Evolutionary conservation across 179 eudicot species (phyloP).

Genomic region (Patellifolia procumbens): DNA sequence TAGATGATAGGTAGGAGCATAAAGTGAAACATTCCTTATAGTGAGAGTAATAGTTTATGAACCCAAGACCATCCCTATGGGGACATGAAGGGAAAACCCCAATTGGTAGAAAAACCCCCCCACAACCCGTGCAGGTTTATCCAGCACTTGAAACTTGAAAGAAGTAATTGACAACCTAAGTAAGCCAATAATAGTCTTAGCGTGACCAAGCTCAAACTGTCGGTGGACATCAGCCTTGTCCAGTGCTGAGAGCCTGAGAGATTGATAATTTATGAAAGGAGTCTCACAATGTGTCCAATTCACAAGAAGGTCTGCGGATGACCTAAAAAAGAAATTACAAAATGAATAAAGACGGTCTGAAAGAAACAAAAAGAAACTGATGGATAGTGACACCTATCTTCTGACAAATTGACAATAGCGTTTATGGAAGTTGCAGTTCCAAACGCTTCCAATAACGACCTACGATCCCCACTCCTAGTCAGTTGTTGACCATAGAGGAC

Average conservation of each 20-base stretch:
- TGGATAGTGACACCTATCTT: not conserved
- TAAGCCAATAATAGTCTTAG: not conserved
- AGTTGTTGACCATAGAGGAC: not conserved
- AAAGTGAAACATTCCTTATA: too few relatives aligned
- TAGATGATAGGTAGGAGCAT: too few relatives aligned
- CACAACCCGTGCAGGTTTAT: too few relatives aligned
- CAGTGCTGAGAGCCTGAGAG: not conserved
- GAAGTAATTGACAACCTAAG: too few relatives aligned
- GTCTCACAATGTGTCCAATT: not conserved
- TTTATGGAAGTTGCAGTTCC: not conserved
- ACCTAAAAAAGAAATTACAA: not conserved
- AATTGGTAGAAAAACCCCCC: too few relatives aligned
- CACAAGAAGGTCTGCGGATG: not conserved
- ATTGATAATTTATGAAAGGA: too few relatives aligned
- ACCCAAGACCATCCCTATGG: too few relatives aligned
- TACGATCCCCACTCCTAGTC: not conserved
- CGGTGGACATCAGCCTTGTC: not conserved
- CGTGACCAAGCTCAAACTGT: not conserved
- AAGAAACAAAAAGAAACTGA: not conserved
- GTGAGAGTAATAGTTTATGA: too few relatives aligned
- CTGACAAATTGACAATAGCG: not conserved
- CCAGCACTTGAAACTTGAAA: too few relatives aligned
- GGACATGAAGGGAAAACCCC: too few relatives aligned
- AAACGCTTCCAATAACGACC: not conserved
- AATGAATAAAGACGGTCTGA: too few relatives aligned